phyloP scores from a whole-genome alignment of 176 grass and related monocot species.

The Juncus effusus region DNA sequence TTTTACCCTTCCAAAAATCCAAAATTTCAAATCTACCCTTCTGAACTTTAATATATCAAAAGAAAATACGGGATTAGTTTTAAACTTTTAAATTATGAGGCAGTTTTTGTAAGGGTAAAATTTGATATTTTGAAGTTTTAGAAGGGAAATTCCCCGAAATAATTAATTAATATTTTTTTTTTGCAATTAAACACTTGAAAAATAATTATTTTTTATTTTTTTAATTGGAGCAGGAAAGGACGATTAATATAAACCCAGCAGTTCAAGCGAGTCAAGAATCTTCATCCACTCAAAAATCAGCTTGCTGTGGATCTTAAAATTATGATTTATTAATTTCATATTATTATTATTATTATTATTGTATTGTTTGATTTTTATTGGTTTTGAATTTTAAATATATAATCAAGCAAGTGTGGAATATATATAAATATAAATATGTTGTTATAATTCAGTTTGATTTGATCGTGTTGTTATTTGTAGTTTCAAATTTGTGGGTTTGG shows the following conservation, averaged over 20 bases:
- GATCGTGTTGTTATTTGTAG: background rate
- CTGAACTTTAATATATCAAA: too few species aligned
- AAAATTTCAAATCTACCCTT: too few species aligned
- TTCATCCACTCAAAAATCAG: constrained; percentile 23
- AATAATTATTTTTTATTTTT: constrained; percentile 5
- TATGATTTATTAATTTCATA: background rate
- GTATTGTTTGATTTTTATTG: constrained; percentile 1
- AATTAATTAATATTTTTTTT: background rate
- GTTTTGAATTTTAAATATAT: constrained; percentile 25
- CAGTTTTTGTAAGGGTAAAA: too few species aligned
- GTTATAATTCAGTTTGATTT: background rate
- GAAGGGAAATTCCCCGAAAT: too few species aligned
- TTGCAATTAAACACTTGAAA: too few species aligned
- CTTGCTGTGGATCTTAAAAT: constrained; percentile 20
- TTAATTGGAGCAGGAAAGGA: constrained; percentile 28
- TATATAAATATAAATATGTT: background rate
- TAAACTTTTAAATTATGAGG: too few species aligned
- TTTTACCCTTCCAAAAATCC: too few species aligned
- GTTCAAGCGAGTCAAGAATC: constrained; percentile 20
- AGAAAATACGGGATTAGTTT: too few species aligned
- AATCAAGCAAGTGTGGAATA: constrained; percentile 22
- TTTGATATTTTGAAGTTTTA: too few species aligned
- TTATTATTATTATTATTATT: constrained; percentile 14
- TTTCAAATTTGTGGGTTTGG: too few species aligned
- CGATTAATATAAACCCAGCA: constrained; percentile 33